Evolutionary conservation across 352 stramenopile species (phyloP).

Genomic region (Pythium diclinum): DNA sequence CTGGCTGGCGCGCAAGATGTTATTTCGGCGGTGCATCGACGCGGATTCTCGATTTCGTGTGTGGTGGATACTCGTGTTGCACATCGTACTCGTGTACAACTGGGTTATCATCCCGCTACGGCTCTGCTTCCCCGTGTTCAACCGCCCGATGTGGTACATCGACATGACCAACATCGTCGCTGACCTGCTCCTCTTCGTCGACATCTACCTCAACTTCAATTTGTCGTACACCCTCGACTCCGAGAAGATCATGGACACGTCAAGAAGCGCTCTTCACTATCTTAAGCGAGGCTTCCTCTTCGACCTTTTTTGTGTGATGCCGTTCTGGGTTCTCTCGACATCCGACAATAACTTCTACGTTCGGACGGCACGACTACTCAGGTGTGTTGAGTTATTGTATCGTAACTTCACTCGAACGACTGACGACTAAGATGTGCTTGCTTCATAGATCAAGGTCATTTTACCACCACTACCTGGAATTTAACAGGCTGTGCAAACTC

Average conservation of each 20-base stretch:
- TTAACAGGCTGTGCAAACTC: conserved; percentile 18
- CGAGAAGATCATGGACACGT: conserved; percentile 52
- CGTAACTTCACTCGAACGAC: neutral
- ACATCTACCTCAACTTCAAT: conserved; percentile 61
- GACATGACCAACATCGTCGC: conserved; percentile 31
- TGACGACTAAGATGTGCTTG: neutral
- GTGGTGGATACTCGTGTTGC: conserved; percentile 43
- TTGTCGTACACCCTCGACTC: conserved; percentile 47
- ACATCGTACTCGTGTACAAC: conserved; percentile 37
- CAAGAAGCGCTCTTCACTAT: conserved; percentile 39
- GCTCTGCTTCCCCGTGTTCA: conserved; percentile 47
- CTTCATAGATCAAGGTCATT: neutral
- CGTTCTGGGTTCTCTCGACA: conserved; percentile 34
- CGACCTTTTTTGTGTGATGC: conserved; percentile 47
- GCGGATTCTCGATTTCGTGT: conserved; percentile 37
- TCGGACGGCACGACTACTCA: conserved; percentile 27
- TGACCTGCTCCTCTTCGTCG: conserved; percentile 32
- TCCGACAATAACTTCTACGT: conserved; percentile 19
- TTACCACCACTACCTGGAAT: neutral
- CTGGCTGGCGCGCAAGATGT: conserved; percentile 12
- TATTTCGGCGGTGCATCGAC: conserved; percentile 41
- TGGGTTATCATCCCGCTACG: conserved; percentile 55
- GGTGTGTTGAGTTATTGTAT: conserved; percentile 9
- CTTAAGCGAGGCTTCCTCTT: conserved; percentile 34
- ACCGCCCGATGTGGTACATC: conserved; percentile 33